Conservation (phyloP, 2,329 filamentous ascomycete species). For the Penicillium corylophilum region DNA sequence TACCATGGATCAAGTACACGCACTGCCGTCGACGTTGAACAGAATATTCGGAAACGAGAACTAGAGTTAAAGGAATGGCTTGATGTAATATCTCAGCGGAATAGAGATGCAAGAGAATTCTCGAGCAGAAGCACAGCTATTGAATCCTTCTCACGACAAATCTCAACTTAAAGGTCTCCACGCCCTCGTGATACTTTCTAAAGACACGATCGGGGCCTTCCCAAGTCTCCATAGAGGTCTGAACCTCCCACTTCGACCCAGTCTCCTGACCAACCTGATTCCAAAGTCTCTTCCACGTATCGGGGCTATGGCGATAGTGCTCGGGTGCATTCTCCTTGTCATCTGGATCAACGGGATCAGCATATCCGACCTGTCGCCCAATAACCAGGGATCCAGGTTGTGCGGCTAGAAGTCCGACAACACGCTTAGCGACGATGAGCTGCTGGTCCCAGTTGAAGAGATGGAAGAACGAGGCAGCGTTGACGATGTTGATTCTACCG, state of each 20-base stretch:
- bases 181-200: slow-evolving; percentile 10
- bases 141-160: slow-evolving; percentile 15
- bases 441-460: slow-evolving; percentile 38
- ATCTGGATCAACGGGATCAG: slow-evolving; percentile 10
- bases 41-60: slow-evolving; percentile 5
- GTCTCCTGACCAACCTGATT: slow-evolving; percentile 53
- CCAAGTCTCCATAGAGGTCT: slow-evolving; percentile 17
- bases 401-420: slow-evolving; percentile 33
- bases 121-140: neutral
- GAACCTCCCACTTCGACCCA: slow-evolving; percentile 51
- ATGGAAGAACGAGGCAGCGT: slow-evolving; percentile 44
- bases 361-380: slow-evolving; percentile 23
- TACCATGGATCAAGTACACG: neutral
- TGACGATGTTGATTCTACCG: slow-evolving; percentile 40
- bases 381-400: slow-evolving; percentile 23
- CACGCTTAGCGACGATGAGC: slow-evolving; percentile 31
- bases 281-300: slow-evolving; percentile 56
- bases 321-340: slow-evolving; percentile 2
- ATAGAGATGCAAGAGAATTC: neutral
- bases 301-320: slow-evolving; percentile 50
- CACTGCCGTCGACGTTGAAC: slow-evolving; percentile 1
- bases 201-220: slow-evolving; percentile 7
- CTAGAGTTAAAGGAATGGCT: neutral
- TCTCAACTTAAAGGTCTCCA: slow-evolving; percentile 17
- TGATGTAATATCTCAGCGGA: neutral